phyloP scores from a whole-genome alignment of 2,329 filamentous ascomycete genomes.

The Colletotrichum chlorophyti region DNA sequence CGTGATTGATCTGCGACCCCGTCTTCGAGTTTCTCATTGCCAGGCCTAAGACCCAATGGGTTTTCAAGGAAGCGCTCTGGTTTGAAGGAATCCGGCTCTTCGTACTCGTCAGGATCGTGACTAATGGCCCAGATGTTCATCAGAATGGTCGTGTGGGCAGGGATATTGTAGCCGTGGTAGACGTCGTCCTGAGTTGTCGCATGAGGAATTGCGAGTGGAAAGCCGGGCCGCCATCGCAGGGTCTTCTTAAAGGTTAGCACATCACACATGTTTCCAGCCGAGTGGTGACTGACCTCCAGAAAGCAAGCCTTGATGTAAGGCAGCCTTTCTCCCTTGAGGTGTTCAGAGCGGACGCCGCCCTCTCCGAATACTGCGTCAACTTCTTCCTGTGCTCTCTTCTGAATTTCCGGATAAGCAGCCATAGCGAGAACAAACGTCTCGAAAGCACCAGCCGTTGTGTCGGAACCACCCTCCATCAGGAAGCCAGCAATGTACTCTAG shows the following conservation, averaged over 20 bases:
- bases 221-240: constrained; percentile 36
- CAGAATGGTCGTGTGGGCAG: constrained; percentile 51
- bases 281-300: constrained; percentile 34
- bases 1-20: constrained; percentile 12
- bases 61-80: constrained; percentile 34
- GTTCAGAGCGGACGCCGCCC: constrained; percentile 39
- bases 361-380: constrained; percentile 33
- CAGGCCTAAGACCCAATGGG: neutral
- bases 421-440: constrained; percentile 33
- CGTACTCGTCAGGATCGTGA: constrained; percentile 32
- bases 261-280: no score
- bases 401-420: constrained; percentile 30
- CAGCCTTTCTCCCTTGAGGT: constrained; percentile 17
- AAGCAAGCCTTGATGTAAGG: constrained; percentile 35
- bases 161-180: constrained; percentile 56
- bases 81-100: constrained; percentile 34
- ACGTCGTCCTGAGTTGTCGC: constrained; percentile 53
- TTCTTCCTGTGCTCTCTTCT: constrained; percentile 35
- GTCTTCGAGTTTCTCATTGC: neutral
- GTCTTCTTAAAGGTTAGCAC: constrained; percentile 30
- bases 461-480: constrained; percentile 35
- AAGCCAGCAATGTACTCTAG: constrained; percentile 30
- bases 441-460: constrained; percentile 32
- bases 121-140: constrained; percentile 41
- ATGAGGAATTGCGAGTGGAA: constrained; percentile 54